Conservation (phyloP, 345 rosid genomes). For the Salix udensis region DNA sequence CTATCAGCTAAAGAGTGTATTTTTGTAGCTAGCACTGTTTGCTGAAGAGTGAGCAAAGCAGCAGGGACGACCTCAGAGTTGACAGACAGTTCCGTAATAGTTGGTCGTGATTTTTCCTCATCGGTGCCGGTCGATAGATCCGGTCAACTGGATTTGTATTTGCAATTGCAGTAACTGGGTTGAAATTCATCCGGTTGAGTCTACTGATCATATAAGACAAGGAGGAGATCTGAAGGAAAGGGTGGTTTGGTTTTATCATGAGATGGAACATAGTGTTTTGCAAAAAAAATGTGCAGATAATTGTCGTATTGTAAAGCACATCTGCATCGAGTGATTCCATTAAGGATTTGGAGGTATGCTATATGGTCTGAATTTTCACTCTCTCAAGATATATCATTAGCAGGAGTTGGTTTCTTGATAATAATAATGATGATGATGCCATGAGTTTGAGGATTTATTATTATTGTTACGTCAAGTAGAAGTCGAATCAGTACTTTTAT, state of each 20-base stretch:
- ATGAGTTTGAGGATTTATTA: neutral
- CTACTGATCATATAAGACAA: neutral
- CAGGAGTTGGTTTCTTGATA: no score
- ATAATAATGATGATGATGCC: neutral
- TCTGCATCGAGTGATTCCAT: neutral
- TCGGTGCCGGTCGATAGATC: neutral
- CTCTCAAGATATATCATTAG: neutral
- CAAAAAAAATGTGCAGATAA: neutral
- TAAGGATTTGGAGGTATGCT: neutral
- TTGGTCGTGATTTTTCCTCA: neutral
- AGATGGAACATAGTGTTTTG: neutral
- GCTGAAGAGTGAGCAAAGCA: neutral
- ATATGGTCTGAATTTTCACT: neutral
- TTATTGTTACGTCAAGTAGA: neutral
- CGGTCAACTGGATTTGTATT: neutral
- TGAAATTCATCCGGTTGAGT: neutral
- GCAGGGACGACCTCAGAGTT: neutral
- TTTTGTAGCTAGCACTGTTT: neutral
- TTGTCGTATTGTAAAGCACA: neutral
- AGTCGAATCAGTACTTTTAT: neutral
- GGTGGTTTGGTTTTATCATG: neutral
- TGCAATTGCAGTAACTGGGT: no score
- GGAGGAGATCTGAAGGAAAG: neutral
- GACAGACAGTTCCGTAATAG: neutral
- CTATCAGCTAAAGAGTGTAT: neutral